These are phyloP conservation scores for Clonostachys solani DNA, from an alignment of 2,329 filamentous ascomycete genomes.

Conservation along the genomic window DNA sequence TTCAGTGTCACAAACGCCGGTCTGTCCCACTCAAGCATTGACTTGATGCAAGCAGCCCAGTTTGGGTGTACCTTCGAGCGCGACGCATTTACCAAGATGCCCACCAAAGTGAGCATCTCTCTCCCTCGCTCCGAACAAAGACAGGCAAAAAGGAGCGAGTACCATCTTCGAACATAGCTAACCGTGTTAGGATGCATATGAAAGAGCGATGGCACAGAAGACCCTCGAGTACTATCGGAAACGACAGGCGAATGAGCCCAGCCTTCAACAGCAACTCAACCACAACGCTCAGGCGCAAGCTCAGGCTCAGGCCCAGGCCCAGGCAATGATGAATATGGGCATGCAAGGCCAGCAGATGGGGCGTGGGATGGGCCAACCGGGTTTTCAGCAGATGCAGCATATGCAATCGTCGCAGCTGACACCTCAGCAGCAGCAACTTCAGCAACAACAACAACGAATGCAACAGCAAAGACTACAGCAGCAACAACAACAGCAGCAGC, in stretches of 20 bases:
- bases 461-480: constrained; percentile 16
- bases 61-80: constrained; percentile 42
- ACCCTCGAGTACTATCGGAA: constrained; percentile 43
- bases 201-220: constrained; percentile 39
- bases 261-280: constrained; percentile 44
- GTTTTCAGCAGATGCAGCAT: constrained; percentile 54
- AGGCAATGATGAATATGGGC: constrained; percentile 50
- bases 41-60: constrained; percentile 33
- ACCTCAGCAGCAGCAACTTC: constrained; percentile 31
- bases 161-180: constrained; percentile 6
- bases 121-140: neutral
- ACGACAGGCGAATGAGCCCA: constrained; percentile 44
- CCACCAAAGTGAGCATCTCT: constrained; percentile 37
- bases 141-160: neutral
- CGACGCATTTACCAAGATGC: constrained; percentile 37
- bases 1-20: constrained; percentile 46
- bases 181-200: constrained; percentile 40
- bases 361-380: constrained; percentile 45
- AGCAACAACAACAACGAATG: constrained; percentile 20
- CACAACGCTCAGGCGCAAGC: constrained; percentile 32
- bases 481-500: constrained; percentile 30
- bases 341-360: constrained; percentile 35
- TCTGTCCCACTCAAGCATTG: constrained; percentile 33
- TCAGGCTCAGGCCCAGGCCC: constrained; percentile 30
- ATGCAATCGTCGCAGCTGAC: constrained; percentile 51